Base-by-base conservation (phyloP, 148 eudicot genomes). In the Vaccinium macrocarpon region DNA sequence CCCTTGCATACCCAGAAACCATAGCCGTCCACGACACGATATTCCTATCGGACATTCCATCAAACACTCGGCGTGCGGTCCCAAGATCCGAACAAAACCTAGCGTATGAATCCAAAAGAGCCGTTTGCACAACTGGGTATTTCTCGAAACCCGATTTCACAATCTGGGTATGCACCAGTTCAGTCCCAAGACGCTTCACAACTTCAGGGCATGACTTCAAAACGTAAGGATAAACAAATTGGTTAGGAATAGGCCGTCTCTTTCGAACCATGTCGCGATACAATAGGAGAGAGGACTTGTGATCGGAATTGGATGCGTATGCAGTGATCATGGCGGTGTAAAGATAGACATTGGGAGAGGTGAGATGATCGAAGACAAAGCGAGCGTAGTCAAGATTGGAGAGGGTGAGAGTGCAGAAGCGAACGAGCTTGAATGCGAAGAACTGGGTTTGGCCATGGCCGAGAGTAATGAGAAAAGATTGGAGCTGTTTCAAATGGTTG, bases 11-110 rank as follows among this genome's bases (percentile, higher is more conserved):
- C 86, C 93, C 97, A 27, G 92, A 88, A 78, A 93, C 56, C 97
- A 95, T 93, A 55, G 95, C 94, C 16, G 95, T 93, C 94, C 94
- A 93, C 38, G 97, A 82, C 70, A 93, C 94, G 38, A 91, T 91
- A 88, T 90, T 93, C 75, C 91, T 92, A 9, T 90, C 97, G 86
- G 89, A 56, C 91, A 95, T 95, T 93, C 90, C 95, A 61, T 93
- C 98, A 51, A 95, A 93, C 93, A 95, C 55, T 74, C 81, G 53
- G 50, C 90, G 82, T 27, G 98, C 98, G 64, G 72, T 66, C 50
- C 78, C 61, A 29, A 89, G 61, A 89, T 88, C 93, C 6, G 86
- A 82, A 35, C 91, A 85, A 85, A 82, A 89, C 89, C 92, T 92
- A 61, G 87, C 71, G 25, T 94, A 92, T 6, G 87, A 84, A 53